These are phyloP conservation scores for Penicillium ucsense DNA, from an alignment of 495 filamentous ascomycete species.

Conservation along the genomic window DNA sequence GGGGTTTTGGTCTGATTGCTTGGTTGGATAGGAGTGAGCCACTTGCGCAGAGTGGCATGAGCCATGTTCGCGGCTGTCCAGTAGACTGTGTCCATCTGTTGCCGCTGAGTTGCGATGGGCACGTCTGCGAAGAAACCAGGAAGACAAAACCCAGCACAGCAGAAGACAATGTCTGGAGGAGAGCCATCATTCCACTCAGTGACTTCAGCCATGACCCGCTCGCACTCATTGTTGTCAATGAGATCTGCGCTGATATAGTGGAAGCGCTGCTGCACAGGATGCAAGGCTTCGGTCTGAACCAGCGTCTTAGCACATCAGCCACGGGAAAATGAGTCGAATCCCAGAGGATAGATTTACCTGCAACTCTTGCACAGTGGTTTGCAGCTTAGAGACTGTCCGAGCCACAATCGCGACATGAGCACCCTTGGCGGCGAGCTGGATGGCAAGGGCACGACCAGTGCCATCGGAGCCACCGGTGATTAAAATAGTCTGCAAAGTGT, in stretches of 20 bases:
- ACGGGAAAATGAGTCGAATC: not conserved
- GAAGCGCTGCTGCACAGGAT: constrained; percentile 62
- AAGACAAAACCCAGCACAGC: constrained; percentile 67
- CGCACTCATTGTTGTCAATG: constrained; percentile 53
- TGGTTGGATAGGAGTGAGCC: constrained; percentile 33
- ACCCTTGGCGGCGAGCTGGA: constrained; percentile 68
- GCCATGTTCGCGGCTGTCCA: constrained; percentile 83
- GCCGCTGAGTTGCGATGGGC: constrained; percentile 48
- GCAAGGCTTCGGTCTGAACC: constrained; percentile 46
- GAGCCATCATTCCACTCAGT: constrained; percentile 72
- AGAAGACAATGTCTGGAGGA: constrained; percentile 83
- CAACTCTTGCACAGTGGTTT: constrained; percentile 57
- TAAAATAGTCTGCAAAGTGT: constrained; percentile 55
- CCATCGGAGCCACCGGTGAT: constrained; percentile 91
- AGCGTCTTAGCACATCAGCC: constrained; percentile 5
- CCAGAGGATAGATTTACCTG: constrained; percentile 30
- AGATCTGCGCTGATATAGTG: constrained; percentile 79
- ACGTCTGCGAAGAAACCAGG: constrained; percentile 75
- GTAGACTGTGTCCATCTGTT: constrained; percentile 89
- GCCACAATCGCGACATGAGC: constrained; percentile 82
- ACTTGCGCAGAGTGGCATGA: constrained; percentile 46
- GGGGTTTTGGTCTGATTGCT: constrained; percentile 22
- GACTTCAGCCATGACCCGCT: constrained; percentile 58
- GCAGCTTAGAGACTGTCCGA: constrained; percentile 65
- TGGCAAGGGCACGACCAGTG: constrained; percentile 68